Base-by-base conservation (phyloP, 768 basidiomycete genomes). In the Gelatoporia subvermispora region DNA sequence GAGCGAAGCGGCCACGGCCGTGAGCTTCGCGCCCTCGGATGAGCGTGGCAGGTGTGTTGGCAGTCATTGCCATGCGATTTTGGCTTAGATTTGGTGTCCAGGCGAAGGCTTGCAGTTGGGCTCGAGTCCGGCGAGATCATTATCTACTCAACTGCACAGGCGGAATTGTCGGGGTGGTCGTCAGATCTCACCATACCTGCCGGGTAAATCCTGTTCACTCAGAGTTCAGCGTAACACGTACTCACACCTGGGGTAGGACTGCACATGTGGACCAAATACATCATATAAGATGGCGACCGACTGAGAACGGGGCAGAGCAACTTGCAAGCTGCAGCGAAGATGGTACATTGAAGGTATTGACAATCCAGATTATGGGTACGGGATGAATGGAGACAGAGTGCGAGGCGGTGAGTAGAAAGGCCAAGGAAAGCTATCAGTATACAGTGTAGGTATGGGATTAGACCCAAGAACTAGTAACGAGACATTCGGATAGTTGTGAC, bases 301-400 rank as follows among this genome's bases (percentile, higher is more conserved):
- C 52, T 7, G 55, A 63, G 24, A 59, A 46, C 11, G 57, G 54
- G 43, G 54, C 51, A 47, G 69, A 66, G 48, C 74, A 81, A 50
- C 75, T 97, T 45, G 94, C 91, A 28, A 91, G 84, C 50, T 91
- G 91, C 60, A 89, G 90, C 66, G 92, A 95, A 72, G 94, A 97
- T 75, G 84, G 89, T 73, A 88, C 87, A 73, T 72, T 94, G 68
- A 86, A 82, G 67, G 75, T 95, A 71, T 70, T 82, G 66, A 73
- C 72, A 61, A 71, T 90, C 70, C 78, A 75, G 54, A 58, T 72
- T 60, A 65, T 68, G 70, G 70, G 66, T 65, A 65, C 73, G 56
- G 72, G 73, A 70, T 71, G 69, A 69, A 69, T 60, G 67, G 69
- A 69, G 69, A 41, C 35, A 35, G 35, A 50, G 36, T 42, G 55